Percentiles rank a stretch among this genome's conserved stretches.
Conservation (phyloP, 2,329 filamentous ascomycete species). For the Trichoderma harzianum region DNA sequence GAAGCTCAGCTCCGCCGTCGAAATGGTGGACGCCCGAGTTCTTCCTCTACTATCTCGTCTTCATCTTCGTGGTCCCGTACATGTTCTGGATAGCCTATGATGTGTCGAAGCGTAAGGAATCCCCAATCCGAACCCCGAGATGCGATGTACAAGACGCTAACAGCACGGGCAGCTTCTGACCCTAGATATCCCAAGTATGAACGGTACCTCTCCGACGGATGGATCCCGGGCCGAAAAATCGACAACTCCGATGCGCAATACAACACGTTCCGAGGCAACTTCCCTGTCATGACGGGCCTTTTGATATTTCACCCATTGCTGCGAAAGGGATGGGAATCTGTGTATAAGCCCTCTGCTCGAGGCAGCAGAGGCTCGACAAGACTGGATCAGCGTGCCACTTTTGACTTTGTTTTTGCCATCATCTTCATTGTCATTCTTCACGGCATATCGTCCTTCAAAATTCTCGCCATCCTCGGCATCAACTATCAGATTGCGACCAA, state of each 20-base stretch:
- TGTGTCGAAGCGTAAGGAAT: constrained; percentile 70
- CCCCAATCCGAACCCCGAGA: not conserved
- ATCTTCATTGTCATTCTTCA: constrained; percentile 78
- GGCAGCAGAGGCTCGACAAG: constrained; percentile 51
- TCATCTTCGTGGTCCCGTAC: constrained; percentile 64
- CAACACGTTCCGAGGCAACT: constrained; percentile 75
- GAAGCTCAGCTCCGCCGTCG: constrained; percentile 52
- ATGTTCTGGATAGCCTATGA: constrained; percentile 92
- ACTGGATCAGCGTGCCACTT: constrained; percentile 68
- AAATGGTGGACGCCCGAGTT: constrained; percentile 89
- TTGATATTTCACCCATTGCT: constrained; percentile 76
- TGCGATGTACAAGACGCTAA: constrained; percentile 15
- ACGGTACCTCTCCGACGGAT: constrained; percentile 70
- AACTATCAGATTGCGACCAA: constrained; percentile 78
- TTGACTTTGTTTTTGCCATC: constrained; percentile 78
- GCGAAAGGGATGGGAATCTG: constrained; percentile 65
- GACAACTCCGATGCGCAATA: constrained; percentile 92
- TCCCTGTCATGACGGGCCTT: constrained; percentile 74
- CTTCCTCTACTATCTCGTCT: constrained; percentile 70
- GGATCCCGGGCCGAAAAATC: constrained; percentile 89
- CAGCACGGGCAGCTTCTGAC: constrained; percentile 60
- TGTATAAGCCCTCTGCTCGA: constrained; percentile 38
- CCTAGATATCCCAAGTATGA: constrained; percentile 76
- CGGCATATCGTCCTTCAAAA: constrained; percentile 80
- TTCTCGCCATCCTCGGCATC: constrained; percentile 71